Evolutionary conservation across 129 eudicot genomes (phyloP).

Genomic region (Ambrosia artemisiifolia): DNA sequence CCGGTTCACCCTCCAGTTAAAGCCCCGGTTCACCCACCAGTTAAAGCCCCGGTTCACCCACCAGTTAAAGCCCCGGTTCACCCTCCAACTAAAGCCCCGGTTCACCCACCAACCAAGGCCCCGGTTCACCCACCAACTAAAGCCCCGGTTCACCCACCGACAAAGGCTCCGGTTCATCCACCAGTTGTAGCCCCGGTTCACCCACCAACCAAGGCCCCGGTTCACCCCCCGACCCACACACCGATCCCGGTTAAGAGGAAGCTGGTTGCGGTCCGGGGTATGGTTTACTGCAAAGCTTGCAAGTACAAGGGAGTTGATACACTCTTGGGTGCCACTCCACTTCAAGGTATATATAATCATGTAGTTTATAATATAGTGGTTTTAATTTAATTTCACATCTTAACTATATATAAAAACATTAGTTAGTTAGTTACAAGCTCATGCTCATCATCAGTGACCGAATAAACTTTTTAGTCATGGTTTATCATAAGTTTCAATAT

Average conservation of each 20-base stretch:
- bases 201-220: not conserved
- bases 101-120: slow-evolving; percentile 24
- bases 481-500: too few relatives aligned
- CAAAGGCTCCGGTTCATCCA: not conserved
- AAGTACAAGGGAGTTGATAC: slow-evolving; percentile 57
- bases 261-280: slow-evolving; percentile 54
- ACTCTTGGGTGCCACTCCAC: slow-evolving; percentile 55
- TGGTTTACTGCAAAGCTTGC: slow-evolving; percentile 77
- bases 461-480: too few relatives aligned
- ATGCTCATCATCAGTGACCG: too few relatives aligned
- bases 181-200: not conserved
- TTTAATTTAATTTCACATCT: too few relatives aligned
- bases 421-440: too few relatives aligned
- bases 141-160: slow-evolving; percentile 23
- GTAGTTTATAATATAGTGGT: not conserved
- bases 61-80: slow-evolving; percentile 20
- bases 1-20: slow-evolving; percentile 38
- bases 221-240: slow-evolving; percentile 2
- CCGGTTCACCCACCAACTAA: slow-evolving; percentile 24
- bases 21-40: slow-evolving; percentile 24
- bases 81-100: slow-evolving; percentile 20
- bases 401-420: too few relatives aligned
- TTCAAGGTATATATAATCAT: slow-evolving; percentile 36
- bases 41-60: slow-evolving; percentile 22
- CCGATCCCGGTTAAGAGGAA: slow-evolving; percentile 37